phyloP scores from a whole-genome alignment of 1,284 basidiomycete genomes.

The Malassezia obtusa region DNA sequence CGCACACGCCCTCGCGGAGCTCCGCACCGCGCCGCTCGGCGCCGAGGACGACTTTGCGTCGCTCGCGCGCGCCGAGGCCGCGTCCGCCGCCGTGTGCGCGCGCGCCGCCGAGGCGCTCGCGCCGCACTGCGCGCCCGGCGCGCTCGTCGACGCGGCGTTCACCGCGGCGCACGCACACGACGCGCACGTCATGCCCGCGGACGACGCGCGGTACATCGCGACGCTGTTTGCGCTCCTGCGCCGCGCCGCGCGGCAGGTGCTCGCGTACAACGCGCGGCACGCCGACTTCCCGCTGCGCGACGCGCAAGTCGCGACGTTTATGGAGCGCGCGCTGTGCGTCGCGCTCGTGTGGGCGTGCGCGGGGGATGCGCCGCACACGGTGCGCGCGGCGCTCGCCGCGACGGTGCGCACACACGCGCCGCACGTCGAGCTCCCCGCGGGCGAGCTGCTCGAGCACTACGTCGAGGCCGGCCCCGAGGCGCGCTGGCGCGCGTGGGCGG shows the following conservation, averaged over 20 bases:
- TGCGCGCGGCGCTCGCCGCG: constrained; percentile 80
- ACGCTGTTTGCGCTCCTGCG: constrained; percentile 95
- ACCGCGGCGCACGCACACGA: constrained; percentile 59
- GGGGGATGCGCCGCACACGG: constrained; percentile 82
- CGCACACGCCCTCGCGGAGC: constrained; percentile 70
- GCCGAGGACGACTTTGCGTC: constrained; percentile 70
- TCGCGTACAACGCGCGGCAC: constrained; percentile 91
- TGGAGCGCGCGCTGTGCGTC: constrained; percentile 78
- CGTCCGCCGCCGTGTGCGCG: constrained; percentile 54
- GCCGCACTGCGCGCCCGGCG: constrained; percentile 58
- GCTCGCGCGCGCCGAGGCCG: constrained; percentile 52
- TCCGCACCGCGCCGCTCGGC: constrained; percentile 70
- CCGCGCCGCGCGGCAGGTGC: constrained; percentile 83
- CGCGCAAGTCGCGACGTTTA: constrained; percentile 80
- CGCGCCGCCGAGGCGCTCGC: constrained; percentile 50
- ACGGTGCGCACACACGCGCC: constrained; percentile 62
- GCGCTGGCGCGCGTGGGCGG: constrained; percentile 84
- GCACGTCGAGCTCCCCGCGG: constrained; percentile 59
- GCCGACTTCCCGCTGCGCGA: constrained; percentile 79
- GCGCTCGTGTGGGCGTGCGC: constrained; percentile 96
- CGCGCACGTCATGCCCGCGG: constrained; percentile 99
- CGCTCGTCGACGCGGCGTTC: constrained; percentile 69
- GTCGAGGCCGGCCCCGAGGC: constrained; percentile 51
- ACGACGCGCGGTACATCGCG: constrained; percentile 75
- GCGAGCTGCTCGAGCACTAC: constrained; percentile 84